A percentile compares a stretch with the other conserved stretches of the same genome.
phyloP scores from a whole-genome alignment of 768 basidiomycete genomes.

The Albatrellus ellisii region DNA sequence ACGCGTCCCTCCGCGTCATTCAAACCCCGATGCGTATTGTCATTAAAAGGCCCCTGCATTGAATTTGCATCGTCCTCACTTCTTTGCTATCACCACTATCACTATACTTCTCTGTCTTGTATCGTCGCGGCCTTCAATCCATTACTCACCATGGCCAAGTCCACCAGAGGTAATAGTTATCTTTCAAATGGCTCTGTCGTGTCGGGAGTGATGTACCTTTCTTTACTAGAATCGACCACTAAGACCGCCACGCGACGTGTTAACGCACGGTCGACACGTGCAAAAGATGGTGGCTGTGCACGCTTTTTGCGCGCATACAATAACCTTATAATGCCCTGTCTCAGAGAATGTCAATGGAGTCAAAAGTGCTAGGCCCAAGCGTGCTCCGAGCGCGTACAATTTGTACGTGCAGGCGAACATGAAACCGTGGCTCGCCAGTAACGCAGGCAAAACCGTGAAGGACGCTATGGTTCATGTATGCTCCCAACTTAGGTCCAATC shows the following conservation, averaged over 20 bases:
- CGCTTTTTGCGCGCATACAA: slow-evolving; percentile 17
- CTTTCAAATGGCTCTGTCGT: too few relatives aligned
- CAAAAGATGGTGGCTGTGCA: slow-evolving; percentile 16
- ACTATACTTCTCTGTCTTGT: slow-evolving; percentile 5
- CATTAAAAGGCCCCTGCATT: slow-evolving; percentile 2
- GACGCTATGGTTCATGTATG: slow-evolving; percentile 40
- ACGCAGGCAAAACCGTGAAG: slow-evolving; percentile 34
- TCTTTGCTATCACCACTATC: not conserved
- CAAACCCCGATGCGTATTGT: slow-evolving; percentile 13
- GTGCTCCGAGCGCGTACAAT: slow-evolving; percentile 47
- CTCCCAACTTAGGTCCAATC: not conserved
- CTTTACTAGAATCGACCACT: slow-evolving; percentile 31
- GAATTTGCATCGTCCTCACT: not conserved
- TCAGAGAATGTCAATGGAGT: too few relatives aligned
- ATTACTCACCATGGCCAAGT: slow-evolving; percentile 37
- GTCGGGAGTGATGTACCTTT: too few relatives aligned
- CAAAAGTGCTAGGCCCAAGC: too few relatives aligned
- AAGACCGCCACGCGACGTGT: slow-evolving; percentile 45
- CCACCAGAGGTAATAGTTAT: slow-evolving; percentile 38
- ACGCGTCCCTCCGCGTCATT: slow-evolving; percentile 15
- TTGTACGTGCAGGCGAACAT: slow-evolving; percentile 42
- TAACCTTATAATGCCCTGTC: not conserved
- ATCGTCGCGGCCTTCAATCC: too few relatives aligned
- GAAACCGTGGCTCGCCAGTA: slow-evolving; percentile 41
- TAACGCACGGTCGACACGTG: slow-evolving; percentile 27